phyloP scores from a whole-genome alignment of 345 rosid genomes.

The Populus pruinosa region DNA sequence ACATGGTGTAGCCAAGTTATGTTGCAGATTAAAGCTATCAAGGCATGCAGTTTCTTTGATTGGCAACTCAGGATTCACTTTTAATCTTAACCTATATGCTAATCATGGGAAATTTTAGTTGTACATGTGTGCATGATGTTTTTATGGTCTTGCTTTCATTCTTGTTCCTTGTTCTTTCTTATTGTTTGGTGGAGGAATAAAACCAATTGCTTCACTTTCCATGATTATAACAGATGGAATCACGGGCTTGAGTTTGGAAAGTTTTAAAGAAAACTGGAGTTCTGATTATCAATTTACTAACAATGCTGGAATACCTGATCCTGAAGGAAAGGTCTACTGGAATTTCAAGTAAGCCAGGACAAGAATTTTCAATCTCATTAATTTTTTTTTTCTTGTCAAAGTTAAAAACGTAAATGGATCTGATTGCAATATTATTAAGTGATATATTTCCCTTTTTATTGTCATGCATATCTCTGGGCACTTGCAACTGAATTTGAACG shows the following conservation, averaged over 20 bases:
- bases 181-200: not conserved
- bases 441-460: not conserved
- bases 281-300: conserved; percentile 87
- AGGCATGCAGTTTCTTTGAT: not conserved
- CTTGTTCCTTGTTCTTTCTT: not conserved
- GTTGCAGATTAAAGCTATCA: not conserved
- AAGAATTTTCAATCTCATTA: conserved; percentile 20
- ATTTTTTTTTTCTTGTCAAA: conserved; percentile 10
- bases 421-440: not conserved
- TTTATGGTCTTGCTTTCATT: not conserved
- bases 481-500: not conserved
- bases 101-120: not conserved
- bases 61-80: not conserved
- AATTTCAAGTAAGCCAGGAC: conserved; percentile 68
- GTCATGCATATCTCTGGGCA: not conserved
- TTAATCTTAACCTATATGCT: not conserved
- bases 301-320: conserved; percentile 90
- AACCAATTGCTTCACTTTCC: not conserved
- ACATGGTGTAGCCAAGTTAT: not conserved
- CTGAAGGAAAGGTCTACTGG: conserved; percentile 71
- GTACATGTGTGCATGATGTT: not conserved
- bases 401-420: not conserved
- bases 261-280: conserved; percentile 89
- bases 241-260: conserved; percentile 74
- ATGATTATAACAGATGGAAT: conserved; percentile 60